phyloP scores from a whole-genome alignment of 148 eudicot genomes.

The Mesembryanthemum crystallinum region DNA sequence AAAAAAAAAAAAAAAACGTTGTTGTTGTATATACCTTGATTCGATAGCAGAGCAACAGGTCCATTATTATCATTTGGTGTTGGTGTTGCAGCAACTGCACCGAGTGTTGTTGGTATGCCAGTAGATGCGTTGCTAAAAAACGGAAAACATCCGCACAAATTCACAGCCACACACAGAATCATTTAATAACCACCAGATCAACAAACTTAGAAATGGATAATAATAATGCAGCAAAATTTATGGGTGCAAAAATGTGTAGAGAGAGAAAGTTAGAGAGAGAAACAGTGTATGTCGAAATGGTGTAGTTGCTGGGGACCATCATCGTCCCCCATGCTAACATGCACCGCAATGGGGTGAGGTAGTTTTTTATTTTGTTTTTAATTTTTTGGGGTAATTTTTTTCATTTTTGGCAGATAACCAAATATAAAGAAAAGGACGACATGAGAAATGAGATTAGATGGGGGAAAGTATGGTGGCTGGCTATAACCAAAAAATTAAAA shows the following conservation, averaged over 20 bases:
- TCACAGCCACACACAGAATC: conserved; percentile 20
- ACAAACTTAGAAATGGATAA: conserved; percentile 11
- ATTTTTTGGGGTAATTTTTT: neutral
- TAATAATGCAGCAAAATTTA: neutral
- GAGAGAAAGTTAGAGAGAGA: neutral
- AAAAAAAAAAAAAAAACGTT: too few species aligned
- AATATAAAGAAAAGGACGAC: conserved; percentile 16
- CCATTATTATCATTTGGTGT: neutral
- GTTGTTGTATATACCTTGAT: conserved; percentile 23
- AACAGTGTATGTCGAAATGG: neutral
- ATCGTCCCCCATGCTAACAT: conserved; percentile 30
- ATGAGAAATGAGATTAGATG: conserved; percentile 29
- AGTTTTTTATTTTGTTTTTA: neutral
- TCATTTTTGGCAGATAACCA: conserved; percentile 24
- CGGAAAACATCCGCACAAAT: conserved; percentile 28
- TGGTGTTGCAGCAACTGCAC: conserved; percentile 14
- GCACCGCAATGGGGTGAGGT: conserved; percentile 15
- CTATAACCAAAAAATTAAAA: conserved; percentile 9
- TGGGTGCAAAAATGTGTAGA: conserved; percentile 22
- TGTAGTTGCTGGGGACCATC: conserved; percentile 29
- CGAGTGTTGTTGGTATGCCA: conserved; percentile 23
- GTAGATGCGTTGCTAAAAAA: conserved; percentile 36
- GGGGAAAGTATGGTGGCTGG: conserved; percentile 28
- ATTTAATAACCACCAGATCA: conserved; percentile 13
- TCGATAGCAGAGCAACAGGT: conserved; percentile 3